A percentile compares a stretch with the other conserved stretches of the same genome.
Evolutionary conservation across 202 grass and related monocot species (phyloP).

Genomic region (Alloteropsis angusta): DNA sequence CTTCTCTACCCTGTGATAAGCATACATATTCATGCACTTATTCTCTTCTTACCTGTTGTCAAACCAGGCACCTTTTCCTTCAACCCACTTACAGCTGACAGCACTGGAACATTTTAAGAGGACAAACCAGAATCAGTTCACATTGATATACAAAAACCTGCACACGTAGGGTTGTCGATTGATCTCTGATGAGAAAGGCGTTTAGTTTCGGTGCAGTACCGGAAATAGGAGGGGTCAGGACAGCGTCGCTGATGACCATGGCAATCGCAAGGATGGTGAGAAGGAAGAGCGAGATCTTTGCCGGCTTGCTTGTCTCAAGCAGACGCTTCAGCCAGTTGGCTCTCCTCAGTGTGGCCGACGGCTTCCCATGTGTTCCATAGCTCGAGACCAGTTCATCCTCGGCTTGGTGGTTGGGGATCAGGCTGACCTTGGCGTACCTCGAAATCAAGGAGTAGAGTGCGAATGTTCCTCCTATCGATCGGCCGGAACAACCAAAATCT

Average conservation of each 20-base stretch:
- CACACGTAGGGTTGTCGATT: background rate
- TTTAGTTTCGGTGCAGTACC: background rate
- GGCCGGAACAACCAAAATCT: background rate
- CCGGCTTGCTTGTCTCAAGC: slow-evolving; percentile 19
- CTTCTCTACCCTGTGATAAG: background rate
- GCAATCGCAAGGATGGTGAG: slow-evolving; percentile 44
- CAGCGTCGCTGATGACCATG: slow-evolving; percentile 57
- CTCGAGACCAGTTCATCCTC: slow-evolving; percentile 46
- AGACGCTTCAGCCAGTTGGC: slow-evolving; percentile 38
- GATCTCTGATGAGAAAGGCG: background rate
- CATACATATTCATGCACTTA: background rate
- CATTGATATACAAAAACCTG: background rate
- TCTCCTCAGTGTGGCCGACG: slow-evolving; percentile 23
- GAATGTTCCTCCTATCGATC: slow-evolving; percentile 42
- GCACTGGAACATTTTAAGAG: slow-evolving; percentile 19
- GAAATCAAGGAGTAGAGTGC: slow-evolving; percentile 59
- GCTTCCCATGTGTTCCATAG: background rate
- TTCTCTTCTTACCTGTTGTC: slow-evolving; percentile 28
- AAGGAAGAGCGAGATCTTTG: slow-evolving; percentile 36
- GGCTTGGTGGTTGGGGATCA: slow-evolving; percentile 54
- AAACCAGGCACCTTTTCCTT: slow-evolving; percentile 31
- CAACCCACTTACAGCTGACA: slow-evolving; percentile 50
- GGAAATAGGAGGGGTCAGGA: slow-evolving; percentile 50
- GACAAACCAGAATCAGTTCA: background rate
- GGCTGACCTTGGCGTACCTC: slow-evolving; percentile 40